A percentile compares a stretch with the other conserved stretches of the same genome.
Conservation (phyloP, 2,329 filamentous ascomycete species). For the Emergomyces africanus region DNA sequence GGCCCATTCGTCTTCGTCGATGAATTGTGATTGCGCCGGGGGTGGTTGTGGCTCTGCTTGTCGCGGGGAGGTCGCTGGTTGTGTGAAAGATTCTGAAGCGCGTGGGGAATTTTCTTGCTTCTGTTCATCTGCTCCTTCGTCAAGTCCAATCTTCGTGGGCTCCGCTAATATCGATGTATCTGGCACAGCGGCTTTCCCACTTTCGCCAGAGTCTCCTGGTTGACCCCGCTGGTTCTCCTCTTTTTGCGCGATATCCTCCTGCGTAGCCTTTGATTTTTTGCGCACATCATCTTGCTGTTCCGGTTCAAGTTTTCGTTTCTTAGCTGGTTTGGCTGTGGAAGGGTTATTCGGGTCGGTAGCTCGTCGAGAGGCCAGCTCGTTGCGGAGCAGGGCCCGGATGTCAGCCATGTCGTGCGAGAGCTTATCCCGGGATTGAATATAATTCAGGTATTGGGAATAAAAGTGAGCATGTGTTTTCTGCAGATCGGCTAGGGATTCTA, state of each 20-base stretch:
- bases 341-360: conserved; percentile 51
- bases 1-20: conserved; percentile 74
- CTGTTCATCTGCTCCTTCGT: conserved; percentile 9
- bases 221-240: conserved; percentile 8
- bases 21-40: conserved; percentile 13
- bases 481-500: neutral
- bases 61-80: neutral
- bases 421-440: neutral
- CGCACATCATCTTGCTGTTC: conserved; percentile 24
- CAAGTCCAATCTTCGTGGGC: neutral
- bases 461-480: too few relatives aligned
- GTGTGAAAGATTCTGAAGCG: neutral
- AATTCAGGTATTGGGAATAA: neutral
- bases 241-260: conserved; percentile 20
- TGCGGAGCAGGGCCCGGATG: conserved; percentile 64
- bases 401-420: conserved; percentile 50
- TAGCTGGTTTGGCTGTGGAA: conserved; percentile 24
- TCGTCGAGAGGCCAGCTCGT: conserved; percentile 60
- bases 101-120: neutral
- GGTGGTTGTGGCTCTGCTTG: neutral
- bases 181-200: neutral
- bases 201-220: conserved; percentile 2
- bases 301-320: conserved; percentile 43
- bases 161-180: conserved; percentile 4
- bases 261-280: conserved; percentile 32